Conservation (phyloP, 2,329 filamentous ascomycete species). For the Colletotrichum costaricense region DNA sequence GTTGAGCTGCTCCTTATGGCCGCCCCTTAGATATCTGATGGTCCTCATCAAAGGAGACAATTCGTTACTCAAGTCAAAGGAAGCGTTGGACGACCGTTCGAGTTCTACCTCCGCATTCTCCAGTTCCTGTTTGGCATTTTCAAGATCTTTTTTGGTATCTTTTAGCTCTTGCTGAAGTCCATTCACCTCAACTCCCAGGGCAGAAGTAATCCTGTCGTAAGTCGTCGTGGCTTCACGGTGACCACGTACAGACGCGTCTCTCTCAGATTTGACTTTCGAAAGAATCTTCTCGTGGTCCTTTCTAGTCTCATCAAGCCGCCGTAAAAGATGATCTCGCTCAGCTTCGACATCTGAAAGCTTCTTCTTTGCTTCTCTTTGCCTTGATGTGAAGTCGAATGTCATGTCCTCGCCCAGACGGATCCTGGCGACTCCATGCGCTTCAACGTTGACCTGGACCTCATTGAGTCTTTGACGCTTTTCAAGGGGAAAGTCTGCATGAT, state of each 20-base stretch:
- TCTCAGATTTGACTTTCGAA: not conserved
- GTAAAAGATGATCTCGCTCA: not conserved
- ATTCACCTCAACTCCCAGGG: not conserved
- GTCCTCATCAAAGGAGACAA: too few species aligned
- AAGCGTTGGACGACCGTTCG: not conserved
- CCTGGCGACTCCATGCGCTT: not conserved
- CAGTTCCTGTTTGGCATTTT: not conserved
- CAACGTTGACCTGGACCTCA: constrained; percentile 19
- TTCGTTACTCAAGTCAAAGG: not conserved
- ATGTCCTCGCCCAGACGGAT: constrained; percentile 9
- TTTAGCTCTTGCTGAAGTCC: not conserved
- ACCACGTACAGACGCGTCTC: not conserved
- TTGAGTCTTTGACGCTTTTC: constrained; percentile 6
- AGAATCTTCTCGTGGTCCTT: not conserved
- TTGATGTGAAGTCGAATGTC: constrained; percentile 7
- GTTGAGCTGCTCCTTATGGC: not conserved
- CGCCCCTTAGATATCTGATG: too few species aligned
- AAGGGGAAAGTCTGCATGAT: not conserved
- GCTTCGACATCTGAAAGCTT: not conserved
- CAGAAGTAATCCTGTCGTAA: not conserved
- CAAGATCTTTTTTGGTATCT: not conserved
- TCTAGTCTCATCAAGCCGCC: not conserved
- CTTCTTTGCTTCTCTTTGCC: constrained; percentile 1
- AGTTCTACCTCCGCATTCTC: not conserved
- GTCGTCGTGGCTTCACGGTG: not conserved